Base-by-base conservation (phyloP, 495 filamentous ascomycete genomes). In the Niebla homalea region DNA sequence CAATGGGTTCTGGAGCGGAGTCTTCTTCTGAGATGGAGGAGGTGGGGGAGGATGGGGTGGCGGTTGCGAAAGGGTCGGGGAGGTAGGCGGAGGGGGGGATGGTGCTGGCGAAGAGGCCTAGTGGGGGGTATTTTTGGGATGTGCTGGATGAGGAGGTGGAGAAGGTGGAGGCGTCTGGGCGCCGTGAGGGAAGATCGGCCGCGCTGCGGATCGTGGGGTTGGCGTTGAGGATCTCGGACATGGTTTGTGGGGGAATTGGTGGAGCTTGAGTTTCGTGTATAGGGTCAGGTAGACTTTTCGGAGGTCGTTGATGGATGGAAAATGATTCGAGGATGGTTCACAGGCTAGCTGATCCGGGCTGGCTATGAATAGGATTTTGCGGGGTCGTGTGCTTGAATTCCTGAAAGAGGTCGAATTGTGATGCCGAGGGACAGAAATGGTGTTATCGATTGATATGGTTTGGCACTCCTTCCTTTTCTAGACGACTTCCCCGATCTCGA, bases 171-270 rank as follows among this genome's bases (percentile, higher is more conserved):
- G n/a, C 35, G 57, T 77, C 55, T 63, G 78, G 74, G 53, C 77
- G 71, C 23, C 86, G 75, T 26, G 85, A 87, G n/a, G 93, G 92
- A 23, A 98, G 81, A 64, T 98, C 86, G 21, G 89, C 88, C 48
- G 77, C 77, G 62, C 82, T 92, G 47, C 97, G 72, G 61, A 98
- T 89, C 20, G 88, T 94, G 48, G 92, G 92, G 70, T 98, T 97
- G 48, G 81, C 87, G 64, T 98, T 98, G 54, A 95, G 81, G 37
- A 84, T 71, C 61, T 79, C 73, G 51, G 66, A 64, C 64, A 66
- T 66, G 36, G 26, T 52, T 44, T 22, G 12, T 19, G 16, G 32
- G 25, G 8, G 39, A 1, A 41, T 41, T 22, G 29, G 29, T 11
- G 29, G 3, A 32, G 29, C 29, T 32, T 32, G 3, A 12, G 7